Evolutionary conservation across 1,139 yeast genomes (phyloP).

Genomic region (Keqinozyma sinolaborantium): DNA sequence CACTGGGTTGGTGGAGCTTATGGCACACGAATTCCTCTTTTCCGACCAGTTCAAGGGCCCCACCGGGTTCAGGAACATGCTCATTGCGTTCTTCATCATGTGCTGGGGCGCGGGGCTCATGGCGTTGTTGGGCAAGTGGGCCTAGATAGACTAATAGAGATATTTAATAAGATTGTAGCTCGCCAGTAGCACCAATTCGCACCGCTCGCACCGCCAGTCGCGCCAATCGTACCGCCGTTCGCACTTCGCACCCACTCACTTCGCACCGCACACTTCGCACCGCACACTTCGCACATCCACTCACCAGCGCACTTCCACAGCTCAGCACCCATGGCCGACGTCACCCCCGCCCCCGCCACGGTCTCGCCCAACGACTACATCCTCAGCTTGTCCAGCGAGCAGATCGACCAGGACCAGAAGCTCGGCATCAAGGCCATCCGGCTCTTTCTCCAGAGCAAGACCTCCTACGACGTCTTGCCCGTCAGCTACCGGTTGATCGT

Average conservation of each 20-base stretch:
- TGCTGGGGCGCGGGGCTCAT: conserved; percentile 74
- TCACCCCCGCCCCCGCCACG: conserved; percentile 21
- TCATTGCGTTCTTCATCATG: conserved; percentile 40
- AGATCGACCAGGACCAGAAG: conserved; percentile 56
- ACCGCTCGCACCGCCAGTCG: too few species aligned
- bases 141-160: conserved; percentile 34
- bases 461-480: conserved; percentile 95
- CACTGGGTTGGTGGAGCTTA: conserved; percentile 81
- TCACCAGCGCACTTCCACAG: background rate
- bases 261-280: conserved; percentile 5
- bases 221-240: background rate
- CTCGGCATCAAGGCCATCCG: conserved; percentile 76
- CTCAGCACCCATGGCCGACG: conserved; percentile 5
- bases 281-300: too few species aligned
- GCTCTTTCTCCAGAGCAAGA: conserved; percentile 79
- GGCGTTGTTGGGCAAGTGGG: conserved; percentile 90
- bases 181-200: too few species aligned
- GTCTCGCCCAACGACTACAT: conserved; percentile 38
- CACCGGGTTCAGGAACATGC: conserved; percentile 37
- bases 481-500: conserved; percentile 92
- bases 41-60: conserved; percentile 58
- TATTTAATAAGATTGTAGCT: too few species aligned
- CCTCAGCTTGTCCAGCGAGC: conserved; percentile 38
- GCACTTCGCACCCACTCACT: background rate
- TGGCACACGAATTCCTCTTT: conserved; percentile 86